Evolutionary conservation across 371 early-diverging fungal species (phyloP).

Genomic region (Smittium culicis): DNA sequence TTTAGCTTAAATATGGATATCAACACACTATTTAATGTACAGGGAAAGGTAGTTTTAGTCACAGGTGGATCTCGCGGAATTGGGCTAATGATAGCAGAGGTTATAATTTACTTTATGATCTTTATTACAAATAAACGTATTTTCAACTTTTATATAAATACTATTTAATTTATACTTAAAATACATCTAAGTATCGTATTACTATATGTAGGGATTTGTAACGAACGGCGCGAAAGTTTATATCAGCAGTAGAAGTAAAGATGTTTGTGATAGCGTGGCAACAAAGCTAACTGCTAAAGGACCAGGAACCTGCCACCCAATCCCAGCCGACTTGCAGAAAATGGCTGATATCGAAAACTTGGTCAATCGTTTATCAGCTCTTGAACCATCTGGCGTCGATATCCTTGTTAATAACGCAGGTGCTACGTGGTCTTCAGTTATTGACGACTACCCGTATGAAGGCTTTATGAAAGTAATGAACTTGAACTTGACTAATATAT

Average conservation of each 20-base stretch:
- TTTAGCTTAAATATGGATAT: too few relatives aligned
- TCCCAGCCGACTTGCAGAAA: constrained; percentile 64
- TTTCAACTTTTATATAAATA: too few relatives aligned
- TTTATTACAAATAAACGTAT: too few relatives aligned
- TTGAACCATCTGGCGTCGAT: constrained; percentile 54
- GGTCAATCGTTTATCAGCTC: constrained; percentile 39
- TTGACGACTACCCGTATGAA: constrained; percentile 47
- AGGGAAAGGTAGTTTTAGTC: too few relatives aligned
- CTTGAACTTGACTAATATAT: constrained; percentile 73
- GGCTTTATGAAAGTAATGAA: constrained; percentile 71
- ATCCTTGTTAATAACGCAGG: constrained; percentile 84
- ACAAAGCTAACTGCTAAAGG: constrained; percentile 42
- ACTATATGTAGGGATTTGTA: constrained; percentile 58
- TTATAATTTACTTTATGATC: too few relatives aligned
- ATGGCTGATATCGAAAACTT: constrained; percentile 43
- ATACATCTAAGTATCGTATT: too few relatives aligned
- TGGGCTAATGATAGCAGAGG: too few relatives aligned
- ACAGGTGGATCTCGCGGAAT: too few relatives aligned
- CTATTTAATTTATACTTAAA: too few relatives aligned
- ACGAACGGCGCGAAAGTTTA: constrained; percentile 62
- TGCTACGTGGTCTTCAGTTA: constrained; percentile 50
- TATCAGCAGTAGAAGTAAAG: constrained; percentile 60
- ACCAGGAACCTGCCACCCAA: constrained; percentile 52
- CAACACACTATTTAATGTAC: too few relatives aligned
- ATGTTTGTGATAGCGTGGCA: constrained; percentile 47